These are phyloP conservation scores for Aphelidium insulamus DNA, from an alignment of 371 early-diverging fungal species.

Conservation along the genomic window DNA sequence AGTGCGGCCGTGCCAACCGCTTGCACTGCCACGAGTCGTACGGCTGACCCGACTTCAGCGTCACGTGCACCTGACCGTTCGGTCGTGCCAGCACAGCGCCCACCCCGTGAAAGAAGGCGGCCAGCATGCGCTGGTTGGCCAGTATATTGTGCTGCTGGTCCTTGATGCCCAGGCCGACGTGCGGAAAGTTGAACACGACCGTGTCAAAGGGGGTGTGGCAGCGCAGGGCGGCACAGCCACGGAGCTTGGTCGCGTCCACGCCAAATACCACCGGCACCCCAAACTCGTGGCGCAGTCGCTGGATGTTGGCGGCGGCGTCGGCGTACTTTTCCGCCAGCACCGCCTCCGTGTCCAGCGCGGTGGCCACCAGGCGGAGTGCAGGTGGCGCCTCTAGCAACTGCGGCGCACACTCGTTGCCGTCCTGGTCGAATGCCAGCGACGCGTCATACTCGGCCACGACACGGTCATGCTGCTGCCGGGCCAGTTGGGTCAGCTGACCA, in stretches of 20 bases:
- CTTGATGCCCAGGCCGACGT: slow-evolving; percentile 74
- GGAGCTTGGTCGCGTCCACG: slow-evolving; percentile 57
- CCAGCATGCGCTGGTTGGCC: slow-evolving; percentile 54
- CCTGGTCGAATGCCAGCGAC: no score
- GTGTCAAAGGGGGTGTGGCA: no score
- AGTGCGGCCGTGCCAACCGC: slow-evolving; percentile 30
- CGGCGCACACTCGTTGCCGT: no score
- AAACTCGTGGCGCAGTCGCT: slow-evolving; percentile 10
- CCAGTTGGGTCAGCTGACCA: no score
- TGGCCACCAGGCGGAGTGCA: slow-evolving; percentile 41
- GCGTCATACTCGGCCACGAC: no score
- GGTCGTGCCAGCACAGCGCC: slow-evolving; percentile 18
- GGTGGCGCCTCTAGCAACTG: no score
- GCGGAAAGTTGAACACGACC: slow-evolving; percentile 91
- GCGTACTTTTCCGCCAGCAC: slow-evolving; percentile 46
- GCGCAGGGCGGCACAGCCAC: slow-evolving; percentile 20
- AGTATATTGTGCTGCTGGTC: slow-evolving; percentile 70
- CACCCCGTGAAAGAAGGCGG: slow-evolving; percentile 41
- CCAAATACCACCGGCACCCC: slow-evolving; percentile 46
- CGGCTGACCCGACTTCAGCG: slow-evolving; percentile 62
- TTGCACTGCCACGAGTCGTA: slow-evolving; percentile 72
- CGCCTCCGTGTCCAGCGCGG: slow-evolving; percentile 47
- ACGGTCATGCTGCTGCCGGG: no score
- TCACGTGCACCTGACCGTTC: slow-evolving; percentile 48
- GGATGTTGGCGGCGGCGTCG: slow-evolving; percentile 34